Evolutionary conservation across 345 rosid species (phyloP).

Genomic region (Citrus unshiu): DNA sequence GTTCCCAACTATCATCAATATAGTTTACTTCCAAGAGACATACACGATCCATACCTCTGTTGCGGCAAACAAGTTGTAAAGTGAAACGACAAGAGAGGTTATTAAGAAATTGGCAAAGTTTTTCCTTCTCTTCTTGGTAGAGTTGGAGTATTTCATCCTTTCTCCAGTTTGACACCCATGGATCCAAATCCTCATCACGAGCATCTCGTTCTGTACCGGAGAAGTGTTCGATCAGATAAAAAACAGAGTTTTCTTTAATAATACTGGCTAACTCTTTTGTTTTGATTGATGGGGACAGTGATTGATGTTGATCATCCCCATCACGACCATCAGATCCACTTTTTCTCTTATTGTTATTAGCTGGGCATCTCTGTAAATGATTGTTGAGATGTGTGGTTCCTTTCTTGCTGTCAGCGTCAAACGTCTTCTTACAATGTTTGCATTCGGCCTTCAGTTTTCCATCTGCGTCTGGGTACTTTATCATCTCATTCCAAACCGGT

Average conservation of each 20-base stretch:
- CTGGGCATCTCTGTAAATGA: background rate
- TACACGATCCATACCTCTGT: too few species aligned
- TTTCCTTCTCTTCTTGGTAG: background rate
- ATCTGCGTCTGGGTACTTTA: fast-evolving
- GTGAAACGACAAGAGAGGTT: background rate
- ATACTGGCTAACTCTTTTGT: too few species aligned
- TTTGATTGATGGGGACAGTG: too few species aligned
- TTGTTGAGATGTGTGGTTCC: conserved; percentile 2
- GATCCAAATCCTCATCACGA: too few species aligned
- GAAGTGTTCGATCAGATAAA: background rate
- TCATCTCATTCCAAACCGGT: fast-evolving
- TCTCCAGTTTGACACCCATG: background rate
- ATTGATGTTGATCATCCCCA: background rate
- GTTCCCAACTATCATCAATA: background rate
- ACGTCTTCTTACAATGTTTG: background rate
- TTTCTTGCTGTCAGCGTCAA: background rate
- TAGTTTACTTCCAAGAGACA: background rate
- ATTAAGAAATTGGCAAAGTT: background rate
- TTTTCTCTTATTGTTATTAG: background rate
- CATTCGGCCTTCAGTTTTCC: background rate
- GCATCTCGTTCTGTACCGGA: background rate
- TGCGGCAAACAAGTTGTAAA: background rate
- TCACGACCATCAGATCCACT: too few species aligned
- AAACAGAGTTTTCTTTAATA: background rate
- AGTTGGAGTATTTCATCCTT: background rate